Base-by-base conservation (phyloP, 2,329 filamentous ascomycete genomes). In the Coniochaeta sp. region DNA sequence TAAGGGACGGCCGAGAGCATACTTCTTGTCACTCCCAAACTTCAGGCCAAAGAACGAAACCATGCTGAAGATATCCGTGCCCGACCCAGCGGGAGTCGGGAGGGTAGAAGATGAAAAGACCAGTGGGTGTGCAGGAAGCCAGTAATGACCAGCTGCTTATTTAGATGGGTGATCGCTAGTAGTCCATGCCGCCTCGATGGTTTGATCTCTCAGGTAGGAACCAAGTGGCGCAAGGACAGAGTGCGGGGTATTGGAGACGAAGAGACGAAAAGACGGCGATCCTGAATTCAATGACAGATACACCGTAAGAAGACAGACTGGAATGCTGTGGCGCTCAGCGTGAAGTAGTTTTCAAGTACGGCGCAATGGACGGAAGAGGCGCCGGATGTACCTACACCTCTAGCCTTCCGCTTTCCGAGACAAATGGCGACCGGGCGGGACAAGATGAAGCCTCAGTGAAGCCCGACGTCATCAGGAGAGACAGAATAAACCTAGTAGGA, bases 41-140 rank as follows among this genome's bases (percentile, higher is more conserved):
- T 79, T 83, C 68, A 85, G 72, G 57, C 82, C 81, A 64, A 85
- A 84, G 64, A 85, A 82, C 2, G 83, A 84, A 24, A 85, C 82
- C 83, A 85, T 85, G 55, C 17, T 71, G 62, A 17, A 28, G n/a
- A 6, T 14, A 31, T 17, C 1, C 6, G 9, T 17, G 19, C 22
- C 47, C 22, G 47, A 52, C 24, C 47, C 17, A 52, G 47, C 47
- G n/a, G 26, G 44, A 7, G 14, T 31, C 47, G 4, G 7, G 16
- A 38, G 16, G 36, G 16, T 38, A 40, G 24, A 52, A 31, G 14
- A 56, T n/a, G 19, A 38, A 17, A 38, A 31, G 11, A 17, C 14
- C 5, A 6, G 17, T 4, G 26, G n/a, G 24, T 28, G 19, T 6
- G 22, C 44, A 26, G 24, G 24, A 44, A 62, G 44, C 58, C 19